A percentile compares a stretch with the other conserved stretches of the same genome.
Evolutionary conservation across 1,284 basidiomycete species (phyloP).

Genomic region (Apiotrichum sp.): DNA sequence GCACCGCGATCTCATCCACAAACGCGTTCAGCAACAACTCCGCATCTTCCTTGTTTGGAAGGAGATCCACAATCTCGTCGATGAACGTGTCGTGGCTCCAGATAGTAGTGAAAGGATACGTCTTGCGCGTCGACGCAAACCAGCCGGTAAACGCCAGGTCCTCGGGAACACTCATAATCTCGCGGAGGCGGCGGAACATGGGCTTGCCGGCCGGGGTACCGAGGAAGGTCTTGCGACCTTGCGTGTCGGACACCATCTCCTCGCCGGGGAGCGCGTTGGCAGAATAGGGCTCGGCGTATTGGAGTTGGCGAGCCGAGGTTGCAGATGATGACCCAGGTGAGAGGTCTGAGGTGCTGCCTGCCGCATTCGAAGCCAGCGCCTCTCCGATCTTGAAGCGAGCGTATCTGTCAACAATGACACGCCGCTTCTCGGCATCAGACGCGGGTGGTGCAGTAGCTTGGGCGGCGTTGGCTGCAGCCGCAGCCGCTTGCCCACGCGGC

Average conservation of each 20-base stretch:
- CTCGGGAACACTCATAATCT: constrained; percentile 35
- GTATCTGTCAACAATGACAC: constrained; percentile 42
- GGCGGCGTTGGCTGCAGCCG: background rate
- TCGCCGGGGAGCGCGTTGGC: constrained; percentile 35
- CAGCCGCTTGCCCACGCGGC: constrained; percentile 6
- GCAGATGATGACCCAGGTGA: constrained; percentile 8
- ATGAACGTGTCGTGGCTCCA: constrained; percentile 48
- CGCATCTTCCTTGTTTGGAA: constrained; percentile 38
- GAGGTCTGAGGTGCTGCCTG: constrained; percentile 2
- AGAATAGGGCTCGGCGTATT: constrained; percentile 32
- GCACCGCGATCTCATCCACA: constrained; percentile 34
- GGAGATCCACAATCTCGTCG: constrained; percentile 42
- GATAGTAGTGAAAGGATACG: constrained; percentile 47
- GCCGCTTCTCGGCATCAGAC: constrained; percentile 32
- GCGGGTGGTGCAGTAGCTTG: constrained; percentile 3
- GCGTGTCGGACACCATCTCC: constrained; percentile 35
- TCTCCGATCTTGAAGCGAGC: constrained; percentile 44
- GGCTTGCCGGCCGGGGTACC: constrained; percentile 39
- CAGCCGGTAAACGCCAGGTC: constrained; percentile 43
- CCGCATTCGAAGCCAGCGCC: constrained; percentile 25
- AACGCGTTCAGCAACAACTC: constrained; percentile 39
- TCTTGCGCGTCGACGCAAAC: constrained; percentile 44
- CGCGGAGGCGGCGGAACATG: constrained; percentile 29
- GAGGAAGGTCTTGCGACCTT: constrained; percentile 36
- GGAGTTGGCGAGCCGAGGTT: constrained; percentile 3